Evolutionary conservation across 108 stramenopile genomes (phyloP), one percentile per base, ranked within the genome.

Genomic region (Cyclotella kingstonii): DNA sequence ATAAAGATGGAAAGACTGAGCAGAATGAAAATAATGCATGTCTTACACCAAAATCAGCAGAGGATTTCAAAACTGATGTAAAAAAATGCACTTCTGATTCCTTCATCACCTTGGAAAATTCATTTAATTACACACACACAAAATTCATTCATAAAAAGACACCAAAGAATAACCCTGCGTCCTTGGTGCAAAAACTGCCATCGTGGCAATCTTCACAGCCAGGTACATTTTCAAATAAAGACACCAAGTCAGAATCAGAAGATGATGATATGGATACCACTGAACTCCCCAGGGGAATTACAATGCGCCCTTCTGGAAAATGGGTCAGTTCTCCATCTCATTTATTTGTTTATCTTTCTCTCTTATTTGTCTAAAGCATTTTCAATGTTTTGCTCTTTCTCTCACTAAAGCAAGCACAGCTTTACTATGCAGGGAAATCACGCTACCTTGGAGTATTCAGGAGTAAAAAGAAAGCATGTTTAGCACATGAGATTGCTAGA

Each of bases 381-480:
- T 53, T 1, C 1, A 1, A 12, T 23, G 11, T 35, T 19, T 7
- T n/a, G 0, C 5, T 11, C 21, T 54, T 35, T 18, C 1, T 29
- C 10, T 23, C 27, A 26, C 27, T 18, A 61, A 34, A 70, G 66
- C 90, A 91, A 81, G 90, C 87, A 6, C 90, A 91, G 51, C 64
- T 91, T 23, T 91, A 88, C 55, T 91, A 83, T 70, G 81, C 86
- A 5, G 90, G 90, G 10, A 88, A 88, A 54, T 86, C 85, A 17
- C 62, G 87, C 19, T 91, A 91, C 55, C 84, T 91, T 69, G 90
- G 90, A 29, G 86, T 91, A 12, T 91, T 86, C 60, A 87, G 85
- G 70, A 73, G 82, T 22, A 55, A 81, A 54, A 85, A 85, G 62
- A 81, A 85, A 43, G 90, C 90, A 29, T 83, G 82, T 22, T 44